These are phyloP conservation scores for Excoecaria agallocha DNA, from an alignment of 345 rosid genomes.

Conservation along the genomic window DNA sequence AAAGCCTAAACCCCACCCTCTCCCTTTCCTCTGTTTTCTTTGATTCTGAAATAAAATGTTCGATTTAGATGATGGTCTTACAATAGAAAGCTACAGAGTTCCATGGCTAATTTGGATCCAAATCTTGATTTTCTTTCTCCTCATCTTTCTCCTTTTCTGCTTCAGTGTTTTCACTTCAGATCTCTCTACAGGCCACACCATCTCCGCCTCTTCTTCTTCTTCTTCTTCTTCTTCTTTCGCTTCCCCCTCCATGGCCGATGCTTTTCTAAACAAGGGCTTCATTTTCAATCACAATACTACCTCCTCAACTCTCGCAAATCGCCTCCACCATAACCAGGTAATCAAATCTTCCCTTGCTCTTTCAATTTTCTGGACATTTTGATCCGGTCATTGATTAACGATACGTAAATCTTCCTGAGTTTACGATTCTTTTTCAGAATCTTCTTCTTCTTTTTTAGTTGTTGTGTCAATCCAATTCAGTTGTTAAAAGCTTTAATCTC, in stretches of 20 bases:
- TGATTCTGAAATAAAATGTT: constrained; percentile 32
- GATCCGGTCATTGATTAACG: neutral
- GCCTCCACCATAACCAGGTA: constrained; percentile 36
- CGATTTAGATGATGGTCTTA: constrained; percentile 52
- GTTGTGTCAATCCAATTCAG: neutral
- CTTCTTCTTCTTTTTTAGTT: neutral
- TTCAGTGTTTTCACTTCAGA: constrained; percentile 38
- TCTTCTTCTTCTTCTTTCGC: constrained; percentile 8
- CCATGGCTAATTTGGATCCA: constrained; percentile 91
- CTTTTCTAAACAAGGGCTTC: neutral
- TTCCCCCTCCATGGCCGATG: neutral
- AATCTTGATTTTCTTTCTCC: constrained; percentile 56
- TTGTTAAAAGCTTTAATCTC: neutral
- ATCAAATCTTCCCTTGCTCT: too few relatives aligned
- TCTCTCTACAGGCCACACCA: constrained; percentile 5
- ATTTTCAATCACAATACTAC: constrained; percentile 11
- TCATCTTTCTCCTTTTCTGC: constrained; percentile 56
- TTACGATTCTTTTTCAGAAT: neutral
- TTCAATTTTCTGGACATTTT: neutral
- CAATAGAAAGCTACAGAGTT: constrained; percentile 50
- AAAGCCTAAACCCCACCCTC: neutral
- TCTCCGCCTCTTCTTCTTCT: constrained; percentile 30
- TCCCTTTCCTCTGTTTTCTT: neutral
- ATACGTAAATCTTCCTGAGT: too few relatives aligned
- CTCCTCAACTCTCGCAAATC: constrained; percentile 1